Percentiles rank a stretch among this genome's conserved stretches.
These are phyloP conservation scores for Brettanomyces anomalus DNA, from an alignment of 805 yeast species.

Conservation along the genomic window DNA sequence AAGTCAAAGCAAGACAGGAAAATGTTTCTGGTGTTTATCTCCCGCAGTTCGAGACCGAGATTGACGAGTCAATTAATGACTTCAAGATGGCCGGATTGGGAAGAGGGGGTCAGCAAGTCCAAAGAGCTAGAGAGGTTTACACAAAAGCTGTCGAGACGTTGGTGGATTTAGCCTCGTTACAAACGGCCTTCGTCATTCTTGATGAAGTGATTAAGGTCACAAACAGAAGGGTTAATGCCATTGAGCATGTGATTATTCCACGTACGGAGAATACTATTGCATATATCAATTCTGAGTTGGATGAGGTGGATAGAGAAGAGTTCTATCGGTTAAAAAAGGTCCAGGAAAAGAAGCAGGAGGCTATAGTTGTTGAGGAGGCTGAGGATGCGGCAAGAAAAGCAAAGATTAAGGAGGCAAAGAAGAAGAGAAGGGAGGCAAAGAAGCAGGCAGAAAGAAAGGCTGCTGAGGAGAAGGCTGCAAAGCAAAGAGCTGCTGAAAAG, in stretches of 20 bases:
- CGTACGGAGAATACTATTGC: constrained; percentile 92
- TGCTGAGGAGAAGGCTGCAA: constrained; percentile 15
- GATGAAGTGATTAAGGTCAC: constrained; percentile 98
- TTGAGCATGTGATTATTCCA: constrained; percentile 96
- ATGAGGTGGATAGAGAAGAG: constrained; percentile 97
- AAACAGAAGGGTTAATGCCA: constrained; percentile 96
- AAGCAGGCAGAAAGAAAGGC: constrained; percentile 12
- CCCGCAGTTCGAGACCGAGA: constrained; percentile 84
- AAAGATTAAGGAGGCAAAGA: constrained; percentile 12
- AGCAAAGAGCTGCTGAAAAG: constrained; percentile 38
- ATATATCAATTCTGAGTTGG: constrained; percentile 90
- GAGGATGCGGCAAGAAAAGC: constrained; percentile 31
- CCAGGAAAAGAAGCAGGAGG: constrained; percentile 86
- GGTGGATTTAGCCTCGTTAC: constrained; percentile 91
- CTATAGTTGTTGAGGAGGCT: constrained; percentile 55
- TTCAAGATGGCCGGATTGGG: constrained; percentile 96
- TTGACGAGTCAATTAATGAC: constrained; percentile 82
- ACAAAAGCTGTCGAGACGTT: constrained; percentile 95
- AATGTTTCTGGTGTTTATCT: constrained; percentile 93
- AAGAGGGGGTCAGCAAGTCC: constrained; percentile 97
- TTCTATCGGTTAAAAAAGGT: constrained; percentile 94
- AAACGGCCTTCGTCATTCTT: constrained; percentile 90
- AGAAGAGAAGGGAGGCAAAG: constrained; percentile 3
- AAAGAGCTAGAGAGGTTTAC: constrained; percentile 86
- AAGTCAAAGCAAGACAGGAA: constrained; percentile 86